phyloP scores from a whole-genome alignment of 1,284 basidiomycete species.

The Cryptococcus maquisensis region DNA sequence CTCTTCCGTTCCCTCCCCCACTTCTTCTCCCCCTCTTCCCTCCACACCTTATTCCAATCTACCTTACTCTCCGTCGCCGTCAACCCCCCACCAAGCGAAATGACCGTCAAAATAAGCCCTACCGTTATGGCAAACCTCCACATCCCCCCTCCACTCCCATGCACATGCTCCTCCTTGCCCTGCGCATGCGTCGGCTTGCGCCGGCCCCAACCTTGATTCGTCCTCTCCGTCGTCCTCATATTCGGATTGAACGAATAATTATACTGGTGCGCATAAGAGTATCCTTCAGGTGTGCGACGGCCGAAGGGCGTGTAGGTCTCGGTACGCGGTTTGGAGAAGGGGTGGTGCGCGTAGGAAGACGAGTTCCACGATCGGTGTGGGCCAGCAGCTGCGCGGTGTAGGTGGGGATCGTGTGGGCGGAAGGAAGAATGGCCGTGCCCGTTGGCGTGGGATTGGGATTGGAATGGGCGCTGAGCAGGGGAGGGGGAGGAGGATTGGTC shows the following conservation, averaged over 20 bases:
- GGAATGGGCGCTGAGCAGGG: neutral
- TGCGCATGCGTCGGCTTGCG: neutral
- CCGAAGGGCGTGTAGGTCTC: conserved; percentile 25
- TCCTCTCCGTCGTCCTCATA: conserved; percentile 3
- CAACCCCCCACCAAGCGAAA: conserved; percentile 34
- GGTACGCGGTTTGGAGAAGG: conserved; percentile 1
- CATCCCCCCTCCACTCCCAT: conserved; percentile 26
- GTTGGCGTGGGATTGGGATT: conserved; percentile 1
- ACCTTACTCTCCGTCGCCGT: conserved; percentile 15
- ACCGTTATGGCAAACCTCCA: conserved; percentile 31
- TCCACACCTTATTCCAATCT: neutral
- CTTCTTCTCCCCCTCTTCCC: neutral
- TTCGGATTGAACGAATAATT: conserved; percentile 11
- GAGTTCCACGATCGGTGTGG: conserved; percentile 27
- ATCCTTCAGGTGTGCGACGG: conserved; percentile 18
- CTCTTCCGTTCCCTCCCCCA: neutral
- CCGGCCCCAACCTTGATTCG: neutral
- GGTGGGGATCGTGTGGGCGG: conserved; percentile 14
- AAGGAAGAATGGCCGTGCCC: conserved; percentile 7
- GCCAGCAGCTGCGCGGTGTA: conserved; percentile 17
- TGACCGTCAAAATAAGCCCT: conserved; percentile 24
- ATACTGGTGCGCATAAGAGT: conserved; percentile 12
- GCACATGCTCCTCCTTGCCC: conserved; percentile 9
- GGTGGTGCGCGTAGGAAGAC: neutral
- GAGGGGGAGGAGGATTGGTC: conserved; percentile 19